Conservation (phyloP, 1,284 basidiomycete species). For the Ceratobasidium sp. region DNA sequence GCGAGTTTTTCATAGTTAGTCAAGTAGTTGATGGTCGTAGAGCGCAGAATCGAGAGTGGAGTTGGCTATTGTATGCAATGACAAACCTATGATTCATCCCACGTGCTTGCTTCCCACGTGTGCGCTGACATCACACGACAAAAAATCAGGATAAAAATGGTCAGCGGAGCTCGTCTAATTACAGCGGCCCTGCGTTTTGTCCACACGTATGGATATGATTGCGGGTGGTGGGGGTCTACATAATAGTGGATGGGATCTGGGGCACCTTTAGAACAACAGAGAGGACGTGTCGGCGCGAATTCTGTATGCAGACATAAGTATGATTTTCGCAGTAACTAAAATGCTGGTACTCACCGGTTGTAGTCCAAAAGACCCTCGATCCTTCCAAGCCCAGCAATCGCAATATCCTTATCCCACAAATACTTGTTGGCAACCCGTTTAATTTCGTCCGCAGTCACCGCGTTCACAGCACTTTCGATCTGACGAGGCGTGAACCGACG, state of each 20-base stretch:
- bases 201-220: constrained; percentile 26
- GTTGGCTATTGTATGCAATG: neutral
- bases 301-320: constrained; percentile 54
- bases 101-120: neutral
- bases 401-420: constrained; percentile 94
- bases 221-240: neutral
- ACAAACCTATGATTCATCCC: neutral
- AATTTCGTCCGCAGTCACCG: constrained; percentile 90
- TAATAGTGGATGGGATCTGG: neutral
- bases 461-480: constrained; percentile 93
- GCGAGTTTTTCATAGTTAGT: constrained; percentile 1
- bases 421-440: constrained; percentile 96
- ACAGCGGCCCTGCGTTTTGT: constrained; percentile 42
- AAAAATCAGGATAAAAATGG: constrained; percentile 19
- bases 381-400: constrained; percentile 84
- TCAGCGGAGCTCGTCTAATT: constrained; percentile 37
- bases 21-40: constrained; percentile 14
- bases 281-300: constrained; percentile 85
- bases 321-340: neutral
- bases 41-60: neutral
- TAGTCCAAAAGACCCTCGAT: constrained; percentile 91
- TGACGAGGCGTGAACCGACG: constrained; percentile 91
- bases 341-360: constrained; percentile 60
- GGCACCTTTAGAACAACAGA: constrained; percentile 70
- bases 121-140: constrained; percentile 10